Percentiles rank a stretch among this genome's conserved stretches.
Conservation (phyloP, 345 rosid species). For the Camelina sativa region DNA sequence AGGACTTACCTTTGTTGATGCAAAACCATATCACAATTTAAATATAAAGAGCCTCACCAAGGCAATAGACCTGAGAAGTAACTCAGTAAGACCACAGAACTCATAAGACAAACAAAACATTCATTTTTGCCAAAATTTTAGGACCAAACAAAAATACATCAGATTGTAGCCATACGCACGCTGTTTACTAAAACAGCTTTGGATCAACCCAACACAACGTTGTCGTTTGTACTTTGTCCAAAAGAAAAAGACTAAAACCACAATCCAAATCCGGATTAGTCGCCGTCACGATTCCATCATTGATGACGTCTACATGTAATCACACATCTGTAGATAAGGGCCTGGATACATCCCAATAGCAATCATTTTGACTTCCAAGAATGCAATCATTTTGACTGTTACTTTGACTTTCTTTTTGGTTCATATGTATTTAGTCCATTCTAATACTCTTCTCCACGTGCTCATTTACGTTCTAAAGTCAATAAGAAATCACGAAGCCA, state of each 20-base stretch:
- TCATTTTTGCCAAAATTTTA: neutral
- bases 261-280: constrained; percentile 6
- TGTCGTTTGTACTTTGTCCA: neutral
- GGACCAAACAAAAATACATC: neutral
- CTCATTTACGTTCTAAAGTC: constrained; percentile 7
- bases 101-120: neutral
- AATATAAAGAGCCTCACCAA: neutral
- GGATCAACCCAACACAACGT: neutral
- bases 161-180: neutral
- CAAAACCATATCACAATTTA: neutral
- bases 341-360: neutral
- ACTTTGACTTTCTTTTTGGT: constrained; percentile 7
- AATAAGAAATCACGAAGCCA: constrained; percentile 1
- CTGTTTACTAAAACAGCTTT: neutral
- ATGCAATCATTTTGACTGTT: constrained; percentile 29
- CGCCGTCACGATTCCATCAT: constrained; percentile 5
- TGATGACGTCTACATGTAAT: constrained; percentile 1
- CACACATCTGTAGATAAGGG: neutral
- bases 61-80: neutral
- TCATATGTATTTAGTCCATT: neutral
- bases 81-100: neutral
- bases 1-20: too few relatives aligned
- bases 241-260: neutral
- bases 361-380: constrained; percentile 26
- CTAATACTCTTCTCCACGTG: constrained; percentile 11